Evolutionary conservation across 106 monocot genomes (phyloP).

Genomic region (Dendrobium huoshanense): DNA sequence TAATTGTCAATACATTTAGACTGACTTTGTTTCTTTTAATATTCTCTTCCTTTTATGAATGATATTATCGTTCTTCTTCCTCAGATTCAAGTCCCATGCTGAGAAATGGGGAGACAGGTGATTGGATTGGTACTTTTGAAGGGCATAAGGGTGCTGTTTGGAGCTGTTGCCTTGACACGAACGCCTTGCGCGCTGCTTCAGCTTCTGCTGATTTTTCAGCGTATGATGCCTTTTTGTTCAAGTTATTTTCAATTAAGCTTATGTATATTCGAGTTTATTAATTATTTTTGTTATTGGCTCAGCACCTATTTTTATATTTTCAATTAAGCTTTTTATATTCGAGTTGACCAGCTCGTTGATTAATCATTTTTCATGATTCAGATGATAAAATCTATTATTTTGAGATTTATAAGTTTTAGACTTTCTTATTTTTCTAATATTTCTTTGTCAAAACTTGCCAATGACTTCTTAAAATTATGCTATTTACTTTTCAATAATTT

Average conservation of each 20-base stretch:
- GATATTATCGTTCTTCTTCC: neutral
- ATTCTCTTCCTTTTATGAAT: neutral
- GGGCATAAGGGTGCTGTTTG: constrained; percentile 98
- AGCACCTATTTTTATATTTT: neutral
- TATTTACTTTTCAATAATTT: neutral
- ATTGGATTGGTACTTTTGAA: constrained; percentile 98
- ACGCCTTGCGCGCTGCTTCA: constrained; percentile 80
- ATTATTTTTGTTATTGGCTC: neutral
- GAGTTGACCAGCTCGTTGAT: neutral
- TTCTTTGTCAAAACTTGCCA: neutral
- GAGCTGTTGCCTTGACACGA: constrained; percentile 92
- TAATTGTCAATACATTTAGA: neutral
- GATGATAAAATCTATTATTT: neutral
- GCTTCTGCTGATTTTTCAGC: constrained; percentile 89
- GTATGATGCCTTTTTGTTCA: constrained; percentile 30
- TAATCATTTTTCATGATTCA: neutral
- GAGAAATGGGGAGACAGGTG: constrained; percentile 91
- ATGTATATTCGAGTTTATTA: neutral
- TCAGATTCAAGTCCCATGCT: constrained; percentile 95
- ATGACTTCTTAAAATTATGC: neutral
- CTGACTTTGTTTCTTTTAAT: neutral
- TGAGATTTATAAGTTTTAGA: neutral
- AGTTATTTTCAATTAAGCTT: neutral
- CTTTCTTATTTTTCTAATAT: neutral
- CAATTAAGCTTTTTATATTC: too few species aligned